Conservation (phyloP, 371 early-diverging fungal genomes). For the Mucor lusitanicus region DNA sequence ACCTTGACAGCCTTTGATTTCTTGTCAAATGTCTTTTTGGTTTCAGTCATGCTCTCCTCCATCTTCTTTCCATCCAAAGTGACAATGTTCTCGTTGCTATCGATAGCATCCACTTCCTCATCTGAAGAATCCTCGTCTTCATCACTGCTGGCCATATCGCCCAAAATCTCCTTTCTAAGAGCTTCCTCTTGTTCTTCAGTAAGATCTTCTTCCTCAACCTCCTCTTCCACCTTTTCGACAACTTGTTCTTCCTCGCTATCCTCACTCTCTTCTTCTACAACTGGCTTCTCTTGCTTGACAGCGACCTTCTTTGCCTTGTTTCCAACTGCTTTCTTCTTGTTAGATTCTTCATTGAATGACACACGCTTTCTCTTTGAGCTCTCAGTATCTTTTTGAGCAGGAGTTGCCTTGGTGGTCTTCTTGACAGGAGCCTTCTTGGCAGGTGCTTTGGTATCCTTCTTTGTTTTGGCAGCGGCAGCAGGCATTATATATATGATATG, state of each 20-base stretch:
- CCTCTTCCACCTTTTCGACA: constrained; percentile 17
- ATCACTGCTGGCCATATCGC: constrained; percentile 49
- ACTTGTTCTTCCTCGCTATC: constrained; percentile 12
- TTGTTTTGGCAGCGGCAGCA: constrained; percentile 4
- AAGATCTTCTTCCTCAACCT: constrained; percentile 34
- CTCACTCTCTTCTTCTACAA: constrained; percentile 11
- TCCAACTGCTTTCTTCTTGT: constrained; percentile 14
- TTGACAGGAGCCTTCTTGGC: constrained; percentile 15
- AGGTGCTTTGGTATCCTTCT: constrained; percentile 17
- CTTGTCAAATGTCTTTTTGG: constrained; percentile 34
- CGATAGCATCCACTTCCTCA: constrained; percentile 42
- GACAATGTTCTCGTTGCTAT: constrained; percentile 51
- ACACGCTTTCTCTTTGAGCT: constrained; percentile 32
- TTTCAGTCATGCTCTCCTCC: constrained; percentile 40
- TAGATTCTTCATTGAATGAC: constrained; percentile 5
- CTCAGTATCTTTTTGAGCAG: constrained; percentile 26
- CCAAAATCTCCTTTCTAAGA: constrained; percentile 51
- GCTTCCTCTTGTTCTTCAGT: constrained; percentile 48
- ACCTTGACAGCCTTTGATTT: constrained; percentile 32
- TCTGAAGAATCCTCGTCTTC: constrained; percentile 52
- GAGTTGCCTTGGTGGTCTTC: constrained; percentile 15
- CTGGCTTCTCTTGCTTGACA: constrained; percentile 7
- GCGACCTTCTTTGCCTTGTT: constrained; percentile 15
- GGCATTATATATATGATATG: constrained; percentile 8
- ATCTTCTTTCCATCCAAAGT: constrained; percentile 36